These are phyloP conservation scores for Leccinum incarnatum DNA, from an alignment of 768 basidiomycete genomes.

Conservation along the genomic window DNA sequence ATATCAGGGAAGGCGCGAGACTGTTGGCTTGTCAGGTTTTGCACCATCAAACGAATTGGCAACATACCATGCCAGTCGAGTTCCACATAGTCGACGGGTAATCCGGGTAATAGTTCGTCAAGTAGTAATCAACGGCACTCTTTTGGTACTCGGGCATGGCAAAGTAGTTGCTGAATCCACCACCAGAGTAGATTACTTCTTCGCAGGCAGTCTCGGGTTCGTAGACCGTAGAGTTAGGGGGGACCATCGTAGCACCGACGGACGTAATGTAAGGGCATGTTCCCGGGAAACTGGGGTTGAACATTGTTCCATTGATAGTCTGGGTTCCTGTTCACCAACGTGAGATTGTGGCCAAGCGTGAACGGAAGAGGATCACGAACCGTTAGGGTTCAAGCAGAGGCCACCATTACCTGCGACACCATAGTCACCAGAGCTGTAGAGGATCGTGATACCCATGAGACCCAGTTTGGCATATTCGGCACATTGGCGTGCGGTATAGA, in stretches of 20 bases:
- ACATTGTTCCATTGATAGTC: slow-evolving; percentile 25
- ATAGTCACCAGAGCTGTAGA: slow-evolving; percentile 45
- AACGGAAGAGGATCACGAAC: slow-evolving; percentile 8
- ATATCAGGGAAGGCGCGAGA: slow-evolving; percentile 39
- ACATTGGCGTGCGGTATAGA: slow-evolving; percentile 41
- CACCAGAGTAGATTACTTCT: slow-evolving; percentile 28
- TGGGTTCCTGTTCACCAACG: slow-evolving; percentile 23
- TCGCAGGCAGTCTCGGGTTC: slow-evolving; percentile 31
- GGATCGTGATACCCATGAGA: slow-evolving; percentile 39
- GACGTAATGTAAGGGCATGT: slow-evolving; percentile 46
- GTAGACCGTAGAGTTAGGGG: slow-evolving; percentile 30
- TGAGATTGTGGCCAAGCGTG: background rate
- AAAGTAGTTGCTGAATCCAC: slow-evolving; percentile 43
- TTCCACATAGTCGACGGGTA: slow-evolving; percentile 27
- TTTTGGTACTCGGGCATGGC: slow-evolving; percentile 40
- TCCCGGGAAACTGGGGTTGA: slow-evolving; percentile 45
- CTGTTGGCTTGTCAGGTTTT: slow-evolving; percentile 30
- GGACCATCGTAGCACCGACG: slow-evolving; percentile 48
- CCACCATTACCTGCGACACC: slow-evolving; percentile 40
- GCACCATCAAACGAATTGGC: slow-evolving; percentile 15
- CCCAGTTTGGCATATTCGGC: slow-evolving; percentile 46
- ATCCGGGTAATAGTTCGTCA: slow-evolving; percentile 29
- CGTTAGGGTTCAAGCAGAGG: slow-evolving; percentile 32
- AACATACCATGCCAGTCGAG: slow-evolving; percentile 21
- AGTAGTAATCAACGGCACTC: slow-evolving; percentile 31